Percentiles rank a stretch among this genome's conserved stretches.
These are phyloP conservation scores for Eucalyptus curtisii DNA, from an alignment of 345 rosid genomes.

Conservation along the genomic window DNA sequence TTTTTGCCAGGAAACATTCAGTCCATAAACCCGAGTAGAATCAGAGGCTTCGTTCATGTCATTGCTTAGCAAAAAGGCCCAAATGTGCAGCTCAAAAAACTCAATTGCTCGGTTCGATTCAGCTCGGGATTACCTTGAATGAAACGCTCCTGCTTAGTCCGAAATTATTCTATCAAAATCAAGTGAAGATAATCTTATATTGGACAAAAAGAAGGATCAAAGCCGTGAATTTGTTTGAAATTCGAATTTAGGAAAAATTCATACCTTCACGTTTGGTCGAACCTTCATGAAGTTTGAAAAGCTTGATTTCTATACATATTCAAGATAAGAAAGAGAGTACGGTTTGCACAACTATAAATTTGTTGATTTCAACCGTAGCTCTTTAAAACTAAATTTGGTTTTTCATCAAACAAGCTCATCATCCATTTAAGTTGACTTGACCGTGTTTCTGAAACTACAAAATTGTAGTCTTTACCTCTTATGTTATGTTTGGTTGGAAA, in stretches of 20 bases:
- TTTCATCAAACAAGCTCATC: no score
- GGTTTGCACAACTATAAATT: no score
- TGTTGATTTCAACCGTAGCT: no score
- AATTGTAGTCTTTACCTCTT: no score
- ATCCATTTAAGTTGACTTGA: no score
- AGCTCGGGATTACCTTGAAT: neutral
- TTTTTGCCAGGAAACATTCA: neutral
- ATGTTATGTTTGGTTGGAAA: no score
- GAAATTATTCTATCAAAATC: neutral
- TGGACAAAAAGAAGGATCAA: neutral
- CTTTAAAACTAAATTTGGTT: no score
- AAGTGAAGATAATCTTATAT: neutral
- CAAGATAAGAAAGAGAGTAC: no score
- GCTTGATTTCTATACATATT: no score
- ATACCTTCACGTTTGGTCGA: no score
- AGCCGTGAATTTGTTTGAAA: neutral
- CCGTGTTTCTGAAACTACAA: no score
- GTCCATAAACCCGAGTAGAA: neutral
- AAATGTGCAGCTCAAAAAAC: neutral
- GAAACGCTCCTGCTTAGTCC: neutral
- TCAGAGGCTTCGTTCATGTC: neutral
- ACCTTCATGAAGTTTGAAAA: no score
- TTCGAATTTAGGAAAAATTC: neutral
- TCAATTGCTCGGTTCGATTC: neutral
- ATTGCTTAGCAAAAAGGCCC: neutral